A percentile compares a stretch with the other conserved stretches of the same genome.
phyloP scores from a whole-genome alignment of 73 alveolate species.

The Symbiodinium pilosum region DNA sequence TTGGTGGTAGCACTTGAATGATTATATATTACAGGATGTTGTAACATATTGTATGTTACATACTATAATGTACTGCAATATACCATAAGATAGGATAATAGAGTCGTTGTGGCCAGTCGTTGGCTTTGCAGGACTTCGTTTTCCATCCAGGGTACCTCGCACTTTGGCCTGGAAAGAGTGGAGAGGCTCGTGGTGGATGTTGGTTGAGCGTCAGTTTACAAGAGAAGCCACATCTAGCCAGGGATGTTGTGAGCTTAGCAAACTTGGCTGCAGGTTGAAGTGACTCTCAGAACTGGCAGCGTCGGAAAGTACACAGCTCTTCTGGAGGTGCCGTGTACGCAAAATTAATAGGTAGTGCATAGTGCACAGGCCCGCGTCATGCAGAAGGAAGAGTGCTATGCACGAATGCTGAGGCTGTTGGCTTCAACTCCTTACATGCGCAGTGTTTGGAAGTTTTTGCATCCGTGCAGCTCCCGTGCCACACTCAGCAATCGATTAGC shows the following conservation, averaged over 20 bases:
- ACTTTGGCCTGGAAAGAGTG: slow-evolving; percentile 64
- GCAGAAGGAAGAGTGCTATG: background rate
- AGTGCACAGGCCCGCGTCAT: background rate
- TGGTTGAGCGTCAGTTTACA: too few species aligned
- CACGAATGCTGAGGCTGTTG: slow-evolving; percentile 52
- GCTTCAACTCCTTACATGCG: slow-evolving; percentile 75
- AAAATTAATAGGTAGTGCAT: too few species aligned
- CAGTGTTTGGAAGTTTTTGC: slow-evolving; percentile 74
- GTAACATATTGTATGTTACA: too few species aligned
- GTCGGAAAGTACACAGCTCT: slow-evolving; percentile 69
- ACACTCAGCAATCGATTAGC: background rate
- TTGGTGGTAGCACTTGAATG: too few species aligned
- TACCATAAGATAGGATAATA: too few species aligned
- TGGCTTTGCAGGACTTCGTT: slow-evolving; percentile 69
- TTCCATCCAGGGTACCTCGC: slow-evolving; percentile 59
- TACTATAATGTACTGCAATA: too few species aligned
- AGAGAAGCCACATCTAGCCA: too few species aligned
- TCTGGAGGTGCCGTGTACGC: too few species aligned
- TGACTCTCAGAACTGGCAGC: slow-evolving; percentile 42
- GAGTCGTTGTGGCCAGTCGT: too few species aligned
- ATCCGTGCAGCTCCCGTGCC: slow-evolving; percentile 69
- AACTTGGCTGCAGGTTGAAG: slow-evolving; percentile 15
- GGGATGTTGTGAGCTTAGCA: background rate
- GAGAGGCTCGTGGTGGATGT: slow-evolving; percentile 16
- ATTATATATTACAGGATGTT: too few species aligned